phyloP scores from a whole-genome alignment of 2,329 filamentous ascomycete species.

The Colletotrichum magnum region DNA sequence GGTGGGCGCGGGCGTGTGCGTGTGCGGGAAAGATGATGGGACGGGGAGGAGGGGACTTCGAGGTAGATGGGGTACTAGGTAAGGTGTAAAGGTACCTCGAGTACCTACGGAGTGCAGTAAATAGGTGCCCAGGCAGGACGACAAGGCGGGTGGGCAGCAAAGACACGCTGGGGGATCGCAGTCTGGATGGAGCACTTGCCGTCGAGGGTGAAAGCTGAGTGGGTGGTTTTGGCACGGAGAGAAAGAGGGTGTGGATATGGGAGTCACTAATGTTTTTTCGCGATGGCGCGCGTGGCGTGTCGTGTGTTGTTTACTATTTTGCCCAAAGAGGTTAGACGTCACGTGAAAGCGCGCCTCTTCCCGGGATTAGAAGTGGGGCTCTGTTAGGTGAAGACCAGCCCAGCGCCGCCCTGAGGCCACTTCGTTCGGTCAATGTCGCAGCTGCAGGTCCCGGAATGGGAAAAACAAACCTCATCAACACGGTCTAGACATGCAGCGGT shows the following conservation, averaged over 20 bases:
- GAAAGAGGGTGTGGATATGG: slow-evolving; percentile 24
- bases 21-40: no score
- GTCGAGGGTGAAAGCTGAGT: slow-evolving; percentile 23
- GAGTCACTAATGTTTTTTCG: slow-evolving; percentile 26
- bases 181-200: slow-evolving; percentile 32
- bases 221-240: slow-evolving; percentile 29
- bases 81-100: slow-evolving; percentile 10
- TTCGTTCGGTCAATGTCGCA: slow-evolving; percentile 20
- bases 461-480: slow-evolving; percentile 32
- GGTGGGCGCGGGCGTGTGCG: slow-evolving; percentile 10
- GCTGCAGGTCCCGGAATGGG: slow-evolving; percentile 32
- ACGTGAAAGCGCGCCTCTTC: slow-evolving; percentile 38
- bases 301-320: slow-evolving; percentile 42
- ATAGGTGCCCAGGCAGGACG: slow-evolving; percentile 12
- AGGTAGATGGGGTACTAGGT: no score
- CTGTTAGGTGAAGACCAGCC: slow-evolving; percentile 22
- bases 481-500: slow-evolving; percentile 35
- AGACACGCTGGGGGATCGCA: slow-evolving; percentile 32
- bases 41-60: no score
- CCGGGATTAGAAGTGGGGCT: not conserved
- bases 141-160: slow-evolving; percentile 24
- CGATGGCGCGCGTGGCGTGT: slow-evolving; percentile 39
- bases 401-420: slow-evolving; percentile 8
- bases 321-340: slow-evolving; percentile 25
- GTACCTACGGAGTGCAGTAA: not conserved